Evolutionary conservation across 1,284 basidiomycete species (phyloP), one percentile per base, ranked within the genome.

Genomic region (Stygiomarasmius scandens): DNA sequence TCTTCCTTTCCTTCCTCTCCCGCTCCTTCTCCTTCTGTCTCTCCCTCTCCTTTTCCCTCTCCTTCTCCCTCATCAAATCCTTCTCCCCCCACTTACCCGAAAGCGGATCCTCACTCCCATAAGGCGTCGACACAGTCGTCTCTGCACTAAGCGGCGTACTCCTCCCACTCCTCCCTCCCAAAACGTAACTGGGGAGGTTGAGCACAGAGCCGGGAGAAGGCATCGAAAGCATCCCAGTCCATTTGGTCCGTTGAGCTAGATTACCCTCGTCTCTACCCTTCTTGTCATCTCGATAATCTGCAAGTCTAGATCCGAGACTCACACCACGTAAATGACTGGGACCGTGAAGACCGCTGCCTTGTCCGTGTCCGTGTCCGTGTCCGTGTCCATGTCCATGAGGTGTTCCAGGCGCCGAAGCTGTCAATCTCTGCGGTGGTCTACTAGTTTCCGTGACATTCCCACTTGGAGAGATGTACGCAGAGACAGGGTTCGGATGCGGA

Each of bases 1-100:
- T 89, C 64, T 79, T 78, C 60, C 78, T 80, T 63, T 81, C 80
- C 69, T 82, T 78, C 62, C 79, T 80, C 54, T 75, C 74, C 32
- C 54, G 45, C 27, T 56, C 54, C 24, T 38, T 50, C 47, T 58
- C 46, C 34, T 52, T 78, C 61, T 78, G 77, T 69, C 79, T 74
- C 56, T 79, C 77, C 49, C 73, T 72, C 56, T 72, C 67, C 58
- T 22, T 46, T 14, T 52, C 49, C 43, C 51, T 32, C 29, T 32
- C 29, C 29, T 32, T 54, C 23, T 58, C 57, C 38, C 71, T 68
- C 29, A 32, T 32, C 29, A 32, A 32, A 64, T 78, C 74, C 58
- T 73, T 77, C 52, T 77, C 74, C 53, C 65, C 67, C 54, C 68
- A 73, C 51, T 62, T 62, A 46, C 69, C 62, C 49, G n/a, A n/a